Conservation (phyloP, 768 basidiomycete species). For the Tricholoma matsutake region DNA sequence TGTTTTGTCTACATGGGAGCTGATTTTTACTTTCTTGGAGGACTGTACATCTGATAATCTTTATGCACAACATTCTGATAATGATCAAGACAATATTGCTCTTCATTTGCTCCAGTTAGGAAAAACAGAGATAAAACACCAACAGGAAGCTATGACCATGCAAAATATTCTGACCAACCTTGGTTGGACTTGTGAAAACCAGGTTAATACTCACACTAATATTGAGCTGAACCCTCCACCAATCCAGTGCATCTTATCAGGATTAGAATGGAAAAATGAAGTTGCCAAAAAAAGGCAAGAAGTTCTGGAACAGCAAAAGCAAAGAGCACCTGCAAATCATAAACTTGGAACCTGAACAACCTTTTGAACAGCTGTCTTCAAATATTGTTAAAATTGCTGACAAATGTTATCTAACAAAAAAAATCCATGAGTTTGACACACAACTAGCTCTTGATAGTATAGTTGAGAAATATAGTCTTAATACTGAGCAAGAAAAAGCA, state of each 20-base stretch:
- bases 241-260: too few relatives aligned
- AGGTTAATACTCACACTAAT: not conserved
- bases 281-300: not conserved
- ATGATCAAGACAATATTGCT: not conserved
- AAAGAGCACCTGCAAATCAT: conserved; percentile 3
- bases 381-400: too few relatives aligned
- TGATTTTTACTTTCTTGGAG: not conserved
- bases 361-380: conserved; percentile 7
- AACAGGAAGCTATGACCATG: too few relatives aligned
- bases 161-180: not conserved
- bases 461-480: conserved; percentile 1
- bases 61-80: not conserved
- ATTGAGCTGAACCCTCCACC: too few relatives aligned
- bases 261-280: too few relatives aligned
- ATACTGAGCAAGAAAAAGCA: not conserved
- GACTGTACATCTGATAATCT: not conserved
- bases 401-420: too few relatives aligned
- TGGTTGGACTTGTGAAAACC: not conserved
- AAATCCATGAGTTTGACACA: too few relatives aligned
- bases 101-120: not conserved
- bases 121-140: not conserved
- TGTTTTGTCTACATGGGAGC: conserved; percentile 2
- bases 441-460: not conserved
- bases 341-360: conserved; percentile 30
- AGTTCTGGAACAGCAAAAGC: not conserved